Evolutionary conservation across 2,329 filamentous ascomycete genomes (phyloP).

Genomic region (Ophioceras dolichostomum): DNA sequence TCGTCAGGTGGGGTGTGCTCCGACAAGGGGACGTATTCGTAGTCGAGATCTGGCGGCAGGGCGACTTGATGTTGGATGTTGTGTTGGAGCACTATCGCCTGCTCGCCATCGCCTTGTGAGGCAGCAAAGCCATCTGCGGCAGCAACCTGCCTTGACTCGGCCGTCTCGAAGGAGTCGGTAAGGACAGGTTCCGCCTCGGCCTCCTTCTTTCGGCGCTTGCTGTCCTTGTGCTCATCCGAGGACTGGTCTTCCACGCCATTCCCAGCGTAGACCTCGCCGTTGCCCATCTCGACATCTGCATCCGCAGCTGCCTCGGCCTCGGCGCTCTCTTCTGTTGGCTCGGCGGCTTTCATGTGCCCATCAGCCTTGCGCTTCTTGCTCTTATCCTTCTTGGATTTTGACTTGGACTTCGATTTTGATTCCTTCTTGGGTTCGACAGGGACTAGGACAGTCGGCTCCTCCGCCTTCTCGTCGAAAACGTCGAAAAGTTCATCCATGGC

Average conservation of each 20-base stretch:
- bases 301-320: neutral
- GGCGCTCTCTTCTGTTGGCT: neutral
- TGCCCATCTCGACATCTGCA: slow-evolving; percentile 26
- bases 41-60: slow-evolving; percentile 83
- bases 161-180: slow-evolving; percentile 89
- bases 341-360: slow-evolving; percentile 29
- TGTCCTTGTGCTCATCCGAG: slow-evolving; percentile 28
- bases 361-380: slow-evolving; percentile 82
- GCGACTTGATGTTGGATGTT: slow-evolving; percentile 98
- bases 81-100: slow-evolving; percentile 75
- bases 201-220: slow-evolving; percentile 52
- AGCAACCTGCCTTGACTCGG: slow-evolving; percentile 82
- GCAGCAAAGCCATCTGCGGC: slow-evolving; percentile 55
- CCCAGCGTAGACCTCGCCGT: slow-evolving; percentile 21
- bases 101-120: slow-evolving; percentile 46
- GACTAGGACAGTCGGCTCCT: slow-evolving; percentile 17
- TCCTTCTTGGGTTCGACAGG: neutral
- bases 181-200: slow-evolving; percentile 66
- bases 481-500: slow-evolving; percentile 71
- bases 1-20: slow-evolving; percentile 83
- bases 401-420: slow-evolving; percentile 22
- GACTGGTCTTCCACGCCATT: slow-evolving; percentile 16
- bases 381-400: slow-evolving; percentile 39
- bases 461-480: slow-evolving; percentile 60
- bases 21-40: slow-evolving; percentile 89